Conservation (phyloP, 352 stramenopile genomes). For the Pythium monospermum region DNA sequence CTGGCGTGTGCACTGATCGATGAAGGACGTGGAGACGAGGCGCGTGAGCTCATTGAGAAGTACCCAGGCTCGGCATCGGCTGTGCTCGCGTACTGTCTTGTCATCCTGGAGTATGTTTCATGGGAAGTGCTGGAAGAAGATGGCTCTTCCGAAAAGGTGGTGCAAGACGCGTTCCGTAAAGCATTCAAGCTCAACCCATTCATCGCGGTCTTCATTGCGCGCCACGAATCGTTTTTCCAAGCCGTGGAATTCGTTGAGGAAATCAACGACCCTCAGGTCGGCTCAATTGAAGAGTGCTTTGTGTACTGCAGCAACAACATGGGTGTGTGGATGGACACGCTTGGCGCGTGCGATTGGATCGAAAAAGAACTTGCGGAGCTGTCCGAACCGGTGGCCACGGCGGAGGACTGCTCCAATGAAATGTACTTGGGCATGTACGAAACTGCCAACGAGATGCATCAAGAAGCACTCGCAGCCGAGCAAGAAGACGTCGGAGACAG, state of each 20-base stretch:
- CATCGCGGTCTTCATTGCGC: constrained; percentile 74
- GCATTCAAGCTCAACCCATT: constrained; percentile 78
- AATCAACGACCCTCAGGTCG: constrained; percentile 57
- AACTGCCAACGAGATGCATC: constrained; percentile 84
- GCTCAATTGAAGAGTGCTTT: constrained; percentile 84
- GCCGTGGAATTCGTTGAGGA: constrained; percentile 83
- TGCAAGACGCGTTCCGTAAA: constrained; percentile 61
- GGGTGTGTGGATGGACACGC: constrained; percentile 80
- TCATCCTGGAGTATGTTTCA: constrained; percentile 85
- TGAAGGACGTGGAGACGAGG: constrained; percentile 70
- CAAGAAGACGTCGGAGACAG: constrained; percentile 26
- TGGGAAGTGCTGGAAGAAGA: constrained; percentile 85
- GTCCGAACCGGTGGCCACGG: constrained; percentile 36
- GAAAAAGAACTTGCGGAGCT: constrained; percentile 72
- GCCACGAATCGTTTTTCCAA: constrained; percentile 75
- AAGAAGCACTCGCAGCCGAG: constrained; percentile 44
- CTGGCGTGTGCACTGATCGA: constrained; percentile 74
- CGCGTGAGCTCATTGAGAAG: constrained; percentile 60
- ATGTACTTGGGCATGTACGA: constrained; percentile 88
- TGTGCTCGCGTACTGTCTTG: constrained; percentile 75
- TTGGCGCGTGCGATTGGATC: constrained; percentile 76
- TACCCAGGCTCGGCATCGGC: constrained; percentile 48
- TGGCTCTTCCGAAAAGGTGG: constrained; percentile 70
- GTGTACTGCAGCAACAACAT: constrained; percentile 76
- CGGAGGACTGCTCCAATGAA: constrained; percentile 54